These are phyloP conservation scores for Aquanectria penicillioides DNA, from an alignment of 2,329 filamentous ascomycete genomes.

Conservation along the genomic window DNA sequence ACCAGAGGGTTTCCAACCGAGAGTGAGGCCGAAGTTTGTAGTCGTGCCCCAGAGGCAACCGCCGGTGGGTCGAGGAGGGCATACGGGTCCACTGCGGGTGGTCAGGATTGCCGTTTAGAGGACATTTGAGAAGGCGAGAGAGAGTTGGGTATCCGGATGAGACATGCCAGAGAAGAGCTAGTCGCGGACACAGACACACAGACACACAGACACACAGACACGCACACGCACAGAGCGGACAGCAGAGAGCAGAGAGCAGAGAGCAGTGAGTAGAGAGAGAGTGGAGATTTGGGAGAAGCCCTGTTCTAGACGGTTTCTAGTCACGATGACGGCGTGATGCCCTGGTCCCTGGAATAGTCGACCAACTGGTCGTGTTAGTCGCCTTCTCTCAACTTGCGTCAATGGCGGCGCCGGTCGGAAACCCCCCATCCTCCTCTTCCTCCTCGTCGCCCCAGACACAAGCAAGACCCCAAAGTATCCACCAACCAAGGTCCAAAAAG, in stretches of 20 bases:
- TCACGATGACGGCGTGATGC: neutral
- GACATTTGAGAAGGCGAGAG: neutral
- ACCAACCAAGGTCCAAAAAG: neutral
- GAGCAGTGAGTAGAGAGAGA: neutral
- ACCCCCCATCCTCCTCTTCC: too few relatives aligned
- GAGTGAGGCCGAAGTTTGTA: constrained; percentile 23
- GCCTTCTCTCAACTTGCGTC: too few relatives aligned
- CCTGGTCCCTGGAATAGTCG: neutral
- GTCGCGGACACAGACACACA: too few relatives aligned
- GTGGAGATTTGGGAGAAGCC: constrained; percentile 1
- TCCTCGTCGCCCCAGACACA: neutral
- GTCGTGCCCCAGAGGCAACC: neutral
- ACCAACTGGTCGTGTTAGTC: too few relatives aligned
- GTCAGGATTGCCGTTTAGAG: constrained; percentile 2
- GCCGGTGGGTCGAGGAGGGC: constrained; percentile 17
- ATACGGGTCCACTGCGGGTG: constrained; percentile 6
- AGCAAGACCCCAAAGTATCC: neutral
- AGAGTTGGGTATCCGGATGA: neutral
- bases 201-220: too few relatives aligned
- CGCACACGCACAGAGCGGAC: too few relatives aligned
- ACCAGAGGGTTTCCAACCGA: constrained; percentile 8
- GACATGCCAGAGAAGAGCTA: neutral
- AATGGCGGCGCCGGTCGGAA: too few relatives aligned
- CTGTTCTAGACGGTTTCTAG: constrained; percentile 8
- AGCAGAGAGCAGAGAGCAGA: too few relatives aligned